Evolutionary conservation across 1,284 basidiomycete species (phyloP), one percentile per base, ranked within the genome.

Genomic region (Pyrrhoderma lamaoense): DNA sequence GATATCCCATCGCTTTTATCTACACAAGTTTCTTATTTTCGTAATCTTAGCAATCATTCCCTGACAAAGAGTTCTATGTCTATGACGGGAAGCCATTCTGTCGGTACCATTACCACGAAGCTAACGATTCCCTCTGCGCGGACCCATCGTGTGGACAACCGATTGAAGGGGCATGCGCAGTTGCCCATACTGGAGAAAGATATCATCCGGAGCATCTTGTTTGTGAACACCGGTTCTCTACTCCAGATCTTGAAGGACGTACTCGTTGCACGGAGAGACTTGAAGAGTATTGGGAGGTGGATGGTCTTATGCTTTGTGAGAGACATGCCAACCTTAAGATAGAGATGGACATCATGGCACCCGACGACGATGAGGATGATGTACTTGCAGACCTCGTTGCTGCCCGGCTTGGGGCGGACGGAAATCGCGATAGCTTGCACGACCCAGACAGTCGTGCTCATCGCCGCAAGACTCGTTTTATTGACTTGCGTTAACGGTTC

Each of bases 81-180:
- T 81, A 82, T 59, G 85, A 87, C 60, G 89, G 89, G 49, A 86
- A 86, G 61, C 91, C 92, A 1, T 82, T 84, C 64, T 95, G 91
- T 63, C 86, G 82, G 37, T 89, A 88, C 64, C 91, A 93, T 65
- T 94, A 94, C 62, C 89, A 93, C 65, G 85, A 92, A 67, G 82
- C 81, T 50, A 93, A 93, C 67, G 76, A 85, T 57, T 93, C 90
- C 13, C 73, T 94, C 2, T 95, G 91, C 61, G 79, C 87, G 3
- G 78, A 86, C 2, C 63, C 76, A 2, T 71, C 71, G n/a, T 95
- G 91, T 64, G 81, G 86, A 7, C 78, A 85, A 64, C 91, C 91
- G 1, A 91, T 95, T 60, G 92, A 95, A 67, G 91, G 92, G 1
- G 80, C 89, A 0, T 94, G 91, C 62, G 88, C 92, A 9, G 79